Evolutionary conservation across 805 yeast species (phyloP).

Genomic region (Komagataella pseudopastoris): DNA sequence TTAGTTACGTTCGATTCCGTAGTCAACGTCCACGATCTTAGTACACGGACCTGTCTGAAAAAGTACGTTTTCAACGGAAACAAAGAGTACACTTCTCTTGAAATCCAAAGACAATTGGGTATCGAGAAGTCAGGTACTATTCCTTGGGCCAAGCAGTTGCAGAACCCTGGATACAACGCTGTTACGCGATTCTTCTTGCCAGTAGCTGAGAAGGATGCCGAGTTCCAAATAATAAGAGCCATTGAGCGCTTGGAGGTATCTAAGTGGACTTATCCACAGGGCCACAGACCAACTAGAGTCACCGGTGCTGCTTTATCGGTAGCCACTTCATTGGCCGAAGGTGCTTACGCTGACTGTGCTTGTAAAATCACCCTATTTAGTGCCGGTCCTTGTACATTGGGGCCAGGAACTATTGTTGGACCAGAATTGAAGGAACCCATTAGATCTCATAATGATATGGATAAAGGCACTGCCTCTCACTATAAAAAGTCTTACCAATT

Average conservation of each 20-base stretch:
- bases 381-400: slow-evolving; percentile 90
- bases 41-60: slow-evolving; percentile 53
- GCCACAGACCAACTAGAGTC: slow-evolving; percentile 77
- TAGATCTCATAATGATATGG: slow-evolving; percentile 94
- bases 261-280: slow-evolving; percentile 73
- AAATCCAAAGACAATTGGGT: slow-evolving; percentile 22
- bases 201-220: slow-evolving; percentile 33
- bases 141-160: slow-evolving; percentile 26
- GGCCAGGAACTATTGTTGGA: slow-evolving; percentile 91
- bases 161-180: slow-evolving; percentile 19
- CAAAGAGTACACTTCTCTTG: slow-evolving; percentile 48
- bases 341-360: slow-evolving; percentile 73
- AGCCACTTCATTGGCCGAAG: slow-evolving; percentile 72
- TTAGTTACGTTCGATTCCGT: slow-evolving; percentile 82
- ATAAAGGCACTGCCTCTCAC: slow-evolving; percentile 79
- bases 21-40: slow-evolving; percentile 80
- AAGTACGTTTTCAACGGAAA: slow-evolving; percentile 81
- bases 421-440: slow-evolving; percentile 89
- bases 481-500: slow-evolving; percentile 76
- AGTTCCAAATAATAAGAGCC: slow-evolving; percentile 67
- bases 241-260: slow-evolving; percentile 55
- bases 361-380: slow-evolving; percentile 83
- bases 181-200: slow-evolving; percentile 22
- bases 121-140: slow-evolving; percentile 20
- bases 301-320: slow-evolving; percentile 88